These are phyloP conservation scores for Phytophthora tentaculata DNA, from an alignment of 352 stramenopile species.

Conservation along the genomic window DNA sequence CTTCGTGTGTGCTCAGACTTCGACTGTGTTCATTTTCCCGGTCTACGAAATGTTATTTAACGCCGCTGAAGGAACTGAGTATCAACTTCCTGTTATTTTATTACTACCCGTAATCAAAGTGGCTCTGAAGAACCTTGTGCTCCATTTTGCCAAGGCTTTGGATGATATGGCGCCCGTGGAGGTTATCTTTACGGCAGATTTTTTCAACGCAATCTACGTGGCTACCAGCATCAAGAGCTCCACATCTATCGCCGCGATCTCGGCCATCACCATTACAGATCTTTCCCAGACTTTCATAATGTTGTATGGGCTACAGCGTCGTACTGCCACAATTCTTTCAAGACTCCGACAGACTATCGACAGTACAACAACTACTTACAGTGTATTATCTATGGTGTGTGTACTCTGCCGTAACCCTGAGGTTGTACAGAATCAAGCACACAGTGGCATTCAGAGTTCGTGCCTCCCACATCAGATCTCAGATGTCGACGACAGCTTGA, in stretches of 20 bases:
- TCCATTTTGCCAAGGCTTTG: slow-evolving; percentile 7
- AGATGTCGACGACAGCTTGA: neutral
- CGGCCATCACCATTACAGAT: slow-evolving; percentile 23
- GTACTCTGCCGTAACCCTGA: neutral
- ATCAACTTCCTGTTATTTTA: slow-evolving; percentile 7
- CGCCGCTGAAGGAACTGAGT: slow-evolving; percentile 1
- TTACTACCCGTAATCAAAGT: slow-evolving; percentile 10
- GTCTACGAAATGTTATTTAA: slow-evolving; percentile 30
- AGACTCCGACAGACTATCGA: slow-evolving; percentile 4
- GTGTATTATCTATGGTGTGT: neutral
- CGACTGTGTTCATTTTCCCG: slow-evolving; percentile 29
- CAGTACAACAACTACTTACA: neutral
- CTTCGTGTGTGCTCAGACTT: slow-evolving; percentile 28
- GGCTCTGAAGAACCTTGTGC: slow-evolving; percentile 7
- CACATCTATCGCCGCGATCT: slow-evolving; percentile 2
- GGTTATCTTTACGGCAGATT: slow-evolving; percentile 9
- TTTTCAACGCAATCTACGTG: slow-evolving; percentile 15
- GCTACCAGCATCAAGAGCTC: slow-evolving; percentile 10
- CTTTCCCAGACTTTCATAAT: slow-evolving; percentile 21
- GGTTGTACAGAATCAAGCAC: neutral
- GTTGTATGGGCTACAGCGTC: slow-evolving; percentile 22
- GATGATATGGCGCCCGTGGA: slow-evolving; percentile 8
- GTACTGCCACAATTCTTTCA: neutral
- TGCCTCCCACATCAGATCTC: neutral
- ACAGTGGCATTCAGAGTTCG: neutral